Evolutionary conservation across 2,329 filamentous ascomycete species (phyloP), one percentile per base, ranked within the genome.

Genomic region (Acrocalymma vagum): DNA sequence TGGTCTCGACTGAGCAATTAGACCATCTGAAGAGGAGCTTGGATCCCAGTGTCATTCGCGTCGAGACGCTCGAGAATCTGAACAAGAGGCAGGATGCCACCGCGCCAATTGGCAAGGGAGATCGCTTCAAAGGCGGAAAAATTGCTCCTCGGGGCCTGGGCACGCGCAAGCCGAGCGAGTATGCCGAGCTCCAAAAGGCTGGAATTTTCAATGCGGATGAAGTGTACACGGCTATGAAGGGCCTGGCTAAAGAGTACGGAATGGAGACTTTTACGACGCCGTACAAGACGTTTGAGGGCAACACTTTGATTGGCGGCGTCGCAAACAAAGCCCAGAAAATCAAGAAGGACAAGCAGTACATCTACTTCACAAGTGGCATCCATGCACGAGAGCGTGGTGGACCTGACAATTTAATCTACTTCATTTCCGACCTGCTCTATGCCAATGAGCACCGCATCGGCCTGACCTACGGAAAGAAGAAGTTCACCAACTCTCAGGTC

Each of bases 331-430:
- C 77, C 18, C 69, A 72, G 29, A 67, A 70, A 31, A 63, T 63
- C 13, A 67, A 69, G 31, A 69, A 69, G 23, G 60, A 69, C 34
- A 68, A 69, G 11, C 76, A 78, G 46, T 72, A 75, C 25, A 73
- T 81, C 18, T 80, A 79, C 58, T 68, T 84, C 44, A 78, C 77
- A 40, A 74, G 74, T 14, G 78, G 72, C 10, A 77, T 83, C 20
- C 81, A 84, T 48, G 78, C 81, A 4, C 76, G 81, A 14, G 81
- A 84, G 63, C 75, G 81, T 13, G 81, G 80, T n/a, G 78, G 75
- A 0, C 73, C 80, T 0, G 81, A 84, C 55, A 73, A 78, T 43
- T 67, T 84, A 8, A 66, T 84, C 28, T 82, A 82, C 67, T 83
- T 82, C 62, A 67, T 83, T 25, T 69, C 77, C 1, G 81, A 84